Evolutionary conservation across 176 grass and related monocot species (phyloP), one percentile per base, ranked within the genome.

Genomic region (Aechmea fasciata): DNA sequence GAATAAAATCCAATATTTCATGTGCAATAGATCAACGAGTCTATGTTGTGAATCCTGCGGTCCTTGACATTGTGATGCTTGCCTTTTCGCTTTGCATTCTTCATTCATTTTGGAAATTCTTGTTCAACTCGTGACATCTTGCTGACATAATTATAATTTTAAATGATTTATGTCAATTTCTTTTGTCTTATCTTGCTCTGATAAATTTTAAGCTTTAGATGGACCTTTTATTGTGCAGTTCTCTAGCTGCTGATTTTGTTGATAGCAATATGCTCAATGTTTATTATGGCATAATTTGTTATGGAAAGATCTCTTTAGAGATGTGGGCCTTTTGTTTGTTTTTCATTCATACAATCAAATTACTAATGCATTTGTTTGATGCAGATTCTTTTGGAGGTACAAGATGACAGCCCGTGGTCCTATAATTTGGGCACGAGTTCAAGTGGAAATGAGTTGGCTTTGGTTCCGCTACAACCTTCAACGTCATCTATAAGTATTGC

Each of bases 401-500:
- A 87, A 48, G 61, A 67, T 84, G 82, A 81, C 64, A 70, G 76
- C 57, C 52, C 29, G 14, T 65, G 67, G 55, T 33, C 57, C 77
- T 69, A 81, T 25, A 75, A 71, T 75, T 71, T 80, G 65, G 17
- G 73, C 80, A 68, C 73, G 49, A 81, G 69, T 75, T 90, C 76
- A 20, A 74, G 85, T 75, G 85, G 81, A 66, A 93, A 99, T 85
- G 86, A 87, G 28, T 81, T 93, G 68, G 94, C 89, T 81, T 80
- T 93, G 70, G 67, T 99, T 81, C 84, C 89, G 61, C 50, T 88
- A 57, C 86, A 82, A 75, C 89, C 94, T 25, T 87, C 87, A 10
- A 99, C 84, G 29, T 93, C 94, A 71, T 85, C 89, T 59, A 10
- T 99, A 28, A 85, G 87, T 66, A 90, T 99, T 77, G 94, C 94